Conservation (phyloP, 2,329 filamentous ascomycete genomes). For the Thermothelomyces thermophilus region DNA sequence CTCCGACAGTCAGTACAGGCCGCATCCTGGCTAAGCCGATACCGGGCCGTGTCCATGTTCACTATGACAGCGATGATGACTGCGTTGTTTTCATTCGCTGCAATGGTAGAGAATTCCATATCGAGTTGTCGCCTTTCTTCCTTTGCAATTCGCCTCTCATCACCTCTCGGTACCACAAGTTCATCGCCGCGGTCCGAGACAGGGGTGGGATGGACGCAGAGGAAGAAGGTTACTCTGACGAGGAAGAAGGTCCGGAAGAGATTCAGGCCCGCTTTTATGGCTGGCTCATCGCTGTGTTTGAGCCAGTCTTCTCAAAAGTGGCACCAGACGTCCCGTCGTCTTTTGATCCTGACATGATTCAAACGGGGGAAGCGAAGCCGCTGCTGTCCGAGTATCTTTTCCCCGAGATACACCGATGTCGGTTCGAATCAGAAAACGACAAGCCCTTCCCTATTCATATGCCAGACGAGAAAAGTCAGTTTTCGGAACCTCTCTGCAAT, state of each 20-base stretch:
- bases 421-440: conserved; percentile 15
- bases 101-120: conserved; percentile 14
- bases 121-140: conserved; percentile 15
- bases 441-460: conserved; percentile 13
- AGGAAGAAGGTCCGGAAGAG: conserved; percentile 12
- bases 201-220: not conserved
- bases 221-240: conserved; percentile 1
- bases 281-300: conserved; percentile 14
- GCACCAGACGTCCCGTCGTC: conserved; percentile 14
- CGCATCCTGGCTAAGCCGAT: conserved; percentile 12
- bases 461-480: conserved; percentile 10
- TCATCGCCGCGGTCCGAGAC: conserved; percentile 10
- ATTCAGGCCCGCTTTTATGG: conserved; percentile 11
- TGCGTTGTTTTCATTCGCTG: conserved; percentile 18
- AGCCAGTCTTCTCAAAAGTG: conserved; percentile 14
- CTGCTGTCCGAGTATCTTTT: conserved; percentile 17
- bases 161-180: conserved; percentile 14
- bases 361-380: conserved; percentile 13
- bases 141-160: conserved; percentile 13
- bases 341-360: conserved; percentile 16
- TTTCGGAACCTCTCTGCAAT: conserved; percentile 6
- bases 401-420: conserved; percentile 12
- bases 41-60: conserved; percentile 5
- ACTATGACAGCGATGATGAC: conserved; percentile 10
- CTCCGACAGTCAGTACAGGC: conserved; percentile 4